Evolutionary conservation across 2,329 filamentous ascomycete genomes (phyloP), one percentile per base, ranked within the genome.

Genomic region (Hysterium pulicare): DNA sequence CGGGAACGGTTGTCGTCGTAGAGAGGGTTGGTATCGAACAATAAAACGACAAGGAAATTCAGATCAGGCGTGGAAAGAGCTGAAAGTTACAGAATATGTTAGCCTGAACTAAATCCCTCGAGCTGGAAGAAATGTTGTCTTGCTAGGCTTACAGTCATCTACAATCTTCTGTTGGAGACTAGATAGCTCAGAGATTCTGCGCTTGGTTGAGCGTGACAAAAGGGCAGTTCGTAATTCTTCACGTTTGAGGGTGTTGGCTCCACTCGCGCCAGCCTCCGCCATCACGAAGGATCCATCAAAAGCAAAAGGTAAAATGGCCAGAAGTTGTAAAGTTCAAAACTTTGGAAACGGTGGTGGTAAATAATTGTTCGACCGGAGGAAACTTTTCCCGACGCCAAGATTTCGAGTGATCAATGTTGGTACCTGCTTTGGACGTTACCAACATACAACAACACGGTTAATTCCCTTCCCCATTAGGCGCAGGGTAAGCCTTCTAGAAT

Each of bases 1-100:
- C 93, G 82, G 33, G 93, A 97, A 51, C 81, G 74, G 57, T 90
- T 83, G 70, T 98, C 93, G 67, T 83, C 73, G 68, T 97, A 98
- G 55, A 86, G 82, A 47, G 87, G 81, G 62, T 96, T 90, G 39
- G 90, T 96, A 63, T 82, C 82, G 71, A 97, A 91, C 23, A 98
- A 79, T 24, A 90, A 73, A 47, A 81, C 77, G 49, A 95, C 71
- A 40, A 93, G 66, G 45, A 68, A 64, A 38, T 74, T 69, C 42
- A 81, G 62, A 37, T 71, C 67, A 30, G 66, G 51, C 23, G 59
- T 47, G 32, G 60, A 69, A 40, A 76, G 66, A 34, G 74, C 65
- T 64, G 43, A 23, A 33, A 46, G 22, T n/a, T 28, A 47, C 33
- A 39, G 20, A 28, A 28, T 20, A 26, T 23, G 13, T 39, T 38